Evolutionary conservation across 2,329 filamentous ascomycete species (phyloP).

Genomic region (Podosphaera xanthii): DNA sequence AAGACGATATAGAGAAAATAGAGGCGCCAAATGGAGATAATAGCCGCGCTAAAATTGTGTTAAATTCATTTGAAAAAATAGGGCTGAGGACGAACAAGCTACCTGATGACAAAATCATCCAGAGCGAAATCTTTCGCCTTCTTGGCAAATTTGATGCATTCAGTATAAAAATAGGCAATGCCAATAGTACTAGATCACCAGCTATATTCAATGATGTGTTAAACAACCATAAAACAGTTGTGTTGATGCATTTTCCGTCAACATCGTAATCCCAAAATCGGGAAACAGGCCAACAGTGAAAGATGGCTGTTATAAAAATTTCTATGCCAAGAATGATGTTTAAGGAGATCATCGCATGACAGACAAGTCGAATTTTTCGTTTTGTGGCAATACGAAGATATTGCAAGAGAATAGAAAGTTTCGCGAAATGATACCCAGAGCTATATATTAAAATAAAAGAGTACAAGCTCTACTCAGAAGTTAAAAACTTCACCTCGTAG

Average conservation of each 20-base stretch:
- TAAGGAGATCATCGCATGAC: constrained; percentile 1
- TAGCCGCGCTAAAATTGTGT: constrained; percentile 1
- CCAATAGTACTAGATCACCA: constrained; percentile 1
- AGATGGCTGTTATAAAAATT: constrained; percentile 2
- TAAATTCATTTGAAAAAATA: not conserved
- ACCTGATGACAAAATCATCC: constrained; percentile 1
- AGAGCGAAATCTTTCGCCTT: not conserved
- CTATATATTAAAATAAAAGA: constrained; percentile 4
- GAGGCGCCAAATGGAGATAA: constrained; percentile 2
- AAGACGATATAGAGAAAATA: constrained; percentile 1
- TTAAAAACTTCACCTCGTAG: not conserved
- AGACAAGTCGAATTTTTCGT: not conserved
- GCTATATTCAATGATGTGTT: constrained; percentile 3
- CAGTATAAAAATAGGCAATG: constrained; percentile 3
- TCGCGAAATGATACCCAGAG: constrained; percentile 3
- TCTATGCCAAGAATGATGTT: constrained; percentile 1
- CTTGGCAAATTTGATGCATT: not conserved
- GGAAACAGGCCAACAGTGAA: constrained; percentile 3
- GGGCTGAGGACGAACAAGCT: constrained; percentile 1
- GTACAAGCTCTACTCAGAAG: not conserved
- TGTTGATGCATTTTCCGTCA: constrained; percentile 3
- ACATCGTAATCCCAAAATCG: constrained; percentile 3
- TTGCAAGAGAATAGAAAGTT: constrained; percentile 4
- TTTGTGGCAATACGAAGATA: constrained; percentile 3
- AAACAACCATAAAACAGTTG: constrained; percentile 1